Evolutionary conservation across 2,329 filamentous ascomycete genomes (phyloP), one percentile per base, ranked within the genome.

Genomic region (Colletotrichum tanaceti): DNA sequence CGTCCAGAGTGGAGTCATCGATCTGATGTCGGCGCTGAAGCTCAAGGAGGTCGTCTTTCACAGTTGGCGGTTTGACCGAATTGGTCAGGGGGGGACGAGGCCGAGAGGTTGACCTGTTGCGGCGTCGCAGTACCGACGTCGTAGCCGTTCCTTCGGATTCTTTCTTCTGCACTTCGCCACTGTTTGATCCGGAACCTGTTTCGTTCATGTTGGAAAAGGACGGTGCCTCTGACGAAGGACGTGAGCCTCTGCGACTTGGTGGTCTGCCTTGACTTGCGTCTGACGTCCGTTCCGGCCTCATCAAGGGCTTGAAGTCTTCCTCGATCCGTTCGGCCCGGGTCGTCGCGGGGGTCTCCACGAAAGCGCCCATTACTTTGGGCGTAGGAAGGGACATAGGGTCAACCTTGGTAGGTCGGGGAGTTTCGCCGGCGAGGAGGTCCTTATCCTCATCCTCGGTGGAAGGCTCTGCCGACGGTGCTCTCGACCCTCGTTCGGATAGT

Each of bases 1-100:
- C 85, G 55, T 89, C 87, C n/a, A 88, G 75, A 0, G 86, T 89
- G 1, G 85, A 87, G 72, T 89, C 87, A 20, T 89, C 86, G 32
- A 88, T 83, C 61, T 87, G 81, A 72, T 88, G 83, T 52, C 77
- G 78, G 18, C 81, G 81, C 70, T 86, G 81, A 53, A 89, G 84
- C 58, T 86, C 82, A 35, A 82, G 77, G 35, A 89, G 76, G 71
- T 89, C 87, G 65, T 88, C 86, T 63, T 81, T 85, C 61, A 86
- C 87, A 2, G 84, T 86, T 2, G 85, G 83, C 3, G 81, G 85
- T 65, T 81, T 84, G 60, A 84, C 84, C 4, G 86, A 84, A 77
- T 89, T 89, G 70, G 81, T 79, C 43, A 87, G 74, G 13, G 84
- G 81, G n/a, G 76, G 79, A 41, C 81, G 80, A 49, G 77, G 76